These are phyloP conservation scores for Trichoderma arundinaceum DNA, from an alignment of 2,329 filamentous ascomycete species.

Conservation along the genomic window DNA sequence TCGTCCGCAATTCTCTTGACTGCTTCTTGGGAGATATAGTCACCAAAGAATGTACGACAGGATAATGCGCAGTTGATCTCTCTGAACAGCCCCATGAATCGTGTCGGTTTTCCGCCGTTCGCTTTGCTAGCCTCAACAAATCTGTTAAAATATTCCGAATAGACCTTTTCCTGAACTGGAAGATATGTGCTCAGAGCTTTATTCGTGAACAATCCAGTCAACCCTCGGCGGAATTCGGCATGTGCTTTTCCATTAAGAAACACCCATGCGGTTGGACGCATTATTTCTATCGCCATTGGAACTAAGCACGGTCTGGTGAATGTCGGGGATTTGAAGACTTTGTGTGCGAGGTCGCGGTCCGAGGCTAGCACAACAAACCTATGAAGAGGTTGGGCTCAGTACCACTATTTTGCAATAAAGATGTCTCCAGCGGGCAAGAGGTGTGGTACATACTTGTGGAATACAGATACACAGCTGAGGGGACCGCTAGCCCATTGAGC, in stretches of 20 bases:
- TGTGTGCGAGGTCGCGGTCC: constrained; percentile 24
- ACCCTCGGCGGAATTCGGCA: constrained; percentile 16
- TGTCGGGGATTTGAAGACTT: constrained; percentile 25
- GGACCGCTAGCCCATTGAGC: constrained; percentile 17
- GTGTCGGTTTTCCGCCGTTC: not conserved
- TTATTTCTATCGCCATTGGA: constrained; percentile 25
- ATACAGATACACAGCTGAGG: constrained; percentile 23
- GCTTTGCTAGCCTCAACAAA: constrained; percentile 17
- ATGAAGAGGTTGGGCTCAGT: not conserved
- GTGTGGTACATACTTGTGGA: constrained; percentile 19
- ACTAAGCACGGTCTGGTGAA: constrained; percentile 21
- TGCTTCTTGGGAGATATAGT: constrained; percentile 24
- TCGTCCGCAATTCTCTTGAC: constrained; percentile 23
- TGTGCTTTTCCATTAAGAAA: constrained; percentile 24
- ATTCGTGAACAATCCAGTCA: constrained; percentile 22
- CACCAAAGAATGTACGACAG: constrained; percentile 24
- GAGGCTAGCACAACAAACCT: constrained; percentile 23
- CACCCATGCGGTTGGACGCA: constrained; percentile 29
- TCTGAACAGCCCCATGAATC: constrained; percentile 20
- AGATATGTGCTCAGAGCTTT: constrained; percentile 22
- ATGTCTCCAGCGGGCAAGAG: not conserved
- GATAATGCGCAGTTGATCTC: constrained; percentile 25
- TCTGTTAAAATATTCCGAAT: constrained; percentile 19
- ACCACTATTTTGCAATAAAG: not conserved
- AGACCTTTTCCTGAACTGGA: constrained; percentile 21